These are phyloP conservation scores for Solanum chiquidenum DNA, from an alignment of 257 asterid genomes.

Conservation along the genomic window DNA sequence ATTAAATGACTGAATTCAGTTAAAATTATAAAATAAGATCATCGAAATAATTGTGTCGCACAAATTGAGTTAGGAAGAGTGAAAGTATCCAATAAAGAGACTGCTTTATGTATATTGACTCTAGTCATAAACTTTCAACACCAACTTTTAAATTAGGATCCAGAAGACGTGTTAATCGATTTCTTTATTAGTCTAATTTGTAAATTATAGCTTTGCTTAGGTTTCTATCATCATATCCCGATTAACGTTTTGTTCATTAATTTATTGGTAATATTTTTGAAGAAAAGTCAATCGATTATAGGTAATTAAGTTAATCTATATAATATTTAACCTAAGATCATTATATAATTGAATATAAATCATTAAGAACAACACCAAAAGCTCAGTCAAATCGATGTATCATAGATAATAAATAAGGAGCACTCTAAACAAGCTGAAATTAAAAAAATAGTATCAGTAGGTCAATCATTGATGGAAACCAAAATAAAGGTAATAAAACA, in stretches of 20 bases:
- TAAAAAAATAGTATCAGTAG: too few relatives aligned
- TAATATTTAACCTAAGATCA: too few relatives aligned
- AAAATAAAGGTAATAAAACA: too few relatives aligned
- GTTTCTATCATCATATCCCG: background rate
- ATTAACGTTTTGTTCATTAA: background rate
- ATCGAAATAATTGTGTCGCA: too few relatives aligned
- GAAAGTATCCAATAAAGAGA: background rate
- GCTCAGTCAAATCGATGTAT: too few relatives aligned
- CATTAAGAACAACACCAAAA: too few relatives aligned
- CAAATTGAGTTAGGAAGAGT: too few relatives aligned
- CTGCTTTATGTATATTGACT: background rate
- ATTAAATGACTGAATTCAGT: rapidly evolving
- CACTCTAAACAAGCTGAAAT: too few relatives aligned
- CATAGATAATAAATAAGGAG: too few relatives aligned
- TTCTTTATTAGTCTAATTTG: background rate
- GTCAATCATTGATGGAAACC: too few relatives aligned
- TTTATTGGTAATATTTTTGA: background rate
- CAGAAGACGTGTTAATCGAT: background rate
- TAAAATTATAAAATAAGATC: background rate
- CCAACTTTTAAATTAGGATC: background rate
- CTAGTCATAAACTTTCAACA: background rate
- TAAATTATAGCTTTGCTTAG: background rate
- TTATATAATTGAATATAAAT: too few relatives aligned
- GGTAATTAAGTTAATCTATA: too few relatives aligned
- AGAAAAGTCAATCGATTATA: background rate